Base-by-base conservation (phyloP, 257 asterid genomes). In the Gynochthodes officinalis region DNA sequence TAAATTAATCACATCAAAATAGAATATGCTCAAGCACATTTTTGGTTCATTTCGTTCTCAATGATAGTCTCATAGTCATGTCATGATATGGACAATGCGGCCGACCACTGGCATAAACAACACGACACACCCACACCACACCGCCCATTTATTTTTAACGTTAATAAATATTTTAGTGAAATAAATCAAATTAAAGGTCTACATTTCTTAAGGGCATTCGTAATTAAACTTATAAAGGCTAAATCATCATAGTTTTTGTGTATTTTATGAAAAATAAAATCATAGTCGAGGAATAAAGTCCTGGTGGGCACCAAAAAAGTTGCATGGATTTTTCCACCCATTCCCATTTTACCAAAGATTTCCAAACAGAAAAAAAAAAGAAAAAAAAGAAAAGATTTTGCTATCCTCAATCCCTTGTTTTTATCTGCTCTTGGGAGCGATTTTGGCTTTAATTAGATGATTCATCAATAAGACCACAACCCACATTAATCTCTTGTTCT, bases 1-100 rank as follows among this genome's bases (percentile, higher is more conserved):
- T 37, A 39, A 64, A 64, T 39, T 40, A 39, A 39, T 18, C 6
- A 39, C 21, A 39, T 10, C 21, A 64, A 43, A 48, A 39, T 39
- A 19, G 54, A 23, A 40, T 64, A 64, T 64, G 19, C 54, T 25
- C 0, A 64, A 64, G 11, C 4, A 39, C 19, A 43, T 63, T 5
- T 2, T 64, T 42, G 54, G 39, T 23, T 64, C 37, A 14, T 23
- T 64, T 64, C n/a, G 37, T 42, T 64, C 23, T 64, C 70, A 64
- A 64, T 25, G 70, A 11, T 64, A 10, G 44, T 15, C 15, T n/a
- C n/a, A n/a, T 46, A 5, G 48, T 42, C 48, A 2, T 42, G 1
- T 42, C n/a, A n/a, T n/a, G 1, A 18, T 14, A 9, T 64, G 50
- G 69, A 64, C 69, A 21, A n/a, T 40, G 49, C 32, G 50, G 9